These are phyloP conservation scores for Wallemia hederae DNA, from an alignment of 1,284 basidiomycete genomes.

Conservation along the genomic window DNA sequence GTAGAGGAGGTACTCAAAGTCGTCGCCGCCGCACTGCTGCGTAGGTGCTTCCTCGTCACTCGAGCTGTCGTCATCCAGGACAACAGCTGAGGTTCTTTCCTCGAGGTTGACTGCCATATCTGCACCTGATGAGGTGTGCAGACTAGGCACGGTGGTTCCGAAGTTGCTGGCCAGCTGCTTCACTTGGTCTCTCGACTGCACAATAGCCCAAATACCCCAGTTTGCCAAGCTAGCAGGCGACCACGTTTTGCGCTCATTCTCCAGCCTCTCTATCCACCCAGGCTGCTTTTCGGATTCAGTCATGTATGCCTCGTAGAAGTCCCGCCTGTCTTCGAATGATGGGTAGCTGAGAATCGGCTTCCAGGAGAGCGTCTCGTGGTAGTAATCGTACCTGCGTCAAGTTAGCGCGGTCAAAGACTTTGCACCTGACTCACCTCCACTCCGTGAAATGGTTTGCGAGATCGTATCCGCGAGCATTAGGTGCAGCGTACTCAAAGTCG, in stretches of 20 bases:
- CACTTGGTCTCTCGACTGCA: conserved; percentile 57
- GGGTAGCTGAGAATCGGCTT: conserved; percentile 44
- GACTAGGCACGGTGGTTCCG: neutral
- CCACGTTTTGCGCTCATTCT: conserved; percentile 52
- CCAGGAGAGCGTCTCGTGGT: conserved; percentile 31
- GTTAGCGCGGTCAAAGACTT: neutral
- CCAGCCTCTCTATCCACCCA: conserved; percentile 21
- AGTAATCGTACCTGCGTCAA: conserved; percentile 50
- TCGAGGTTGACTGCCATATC: neutral
- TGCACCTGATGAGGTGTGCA: neutral
- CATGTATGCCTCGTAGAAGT: conserved; percentile 61
- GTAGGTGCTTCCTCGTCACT: conserved; percentile 7
- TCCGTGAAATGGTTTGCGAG: conserved; percentile 90
- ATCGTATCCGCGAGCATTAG: conserved; percentile 66
- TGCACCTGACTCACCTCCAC: conserved; percentile 7
- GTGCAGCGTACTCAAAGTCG: conserved; percentile 77
- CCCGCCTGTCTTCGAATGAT: conserved; percentile 33
- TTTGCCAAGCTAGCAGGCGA: conserved; percentile 57
- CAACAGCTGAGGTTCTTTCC: neutral
- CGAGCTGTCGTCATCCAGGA: conserved; percentile 21
- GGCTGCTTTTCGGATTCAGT: conserved; percentile 13
- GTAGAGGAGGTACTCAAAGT: conserved; percentile 51
- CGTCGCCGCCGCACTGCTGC: conserved; percentile 18
- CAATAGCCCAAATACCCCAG: conserved; percentile 76
- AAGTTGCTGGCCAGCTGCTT: conserved; percentile 3